These are phyloP conservation scores for Verticillium dahliae DNA, from an alignment of 2,329 filamentous ascomycete species.

Conservation along the genomic window DNA sequence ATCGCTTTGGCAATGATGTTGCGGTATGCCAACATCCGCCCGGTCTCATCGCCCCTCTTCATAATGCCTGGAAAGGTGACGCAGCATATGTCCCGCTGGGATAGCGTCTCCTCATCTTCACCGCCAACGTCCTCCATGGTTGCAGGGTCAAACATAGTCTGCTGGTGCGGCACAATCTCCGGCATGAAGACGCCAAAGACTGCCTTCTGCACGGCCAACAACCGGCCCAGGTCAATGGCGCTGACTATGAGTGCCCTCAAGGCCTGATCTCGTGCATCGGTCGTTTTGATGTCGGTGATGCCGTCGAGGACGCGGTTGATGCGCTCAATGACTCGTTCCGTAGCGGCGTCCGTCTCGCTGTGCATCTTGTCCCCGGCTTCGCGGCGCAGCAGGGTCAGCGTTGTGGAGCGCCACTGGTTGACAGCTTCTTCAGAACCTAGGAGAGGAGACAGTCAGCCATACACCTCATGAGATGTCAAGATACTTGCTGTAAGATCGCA, in stretches of 20 bases:
- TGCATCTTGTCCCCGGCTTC: slow-evolving; percentile 41
- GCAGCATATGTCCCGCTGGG: slow-evolving; percentile 49
- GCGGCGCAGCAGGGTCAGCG: slow-evolving; percentile 51
- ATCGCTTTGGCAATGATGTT: slow-evolving; percentile 62
- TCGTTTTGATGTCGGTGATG: slow-evolving; percentile 33
- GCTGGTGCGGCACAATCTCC: slow-evolving; percentile 43
- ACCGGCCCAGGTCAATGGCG: slow-evolving; percentile 49
- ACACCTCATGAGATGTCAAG: neutral
- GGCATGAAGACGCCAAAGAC: slow-evolving; percentile 52
- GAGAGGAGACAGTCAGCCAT: neutral
- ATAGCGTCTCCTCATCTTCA: slow-evolving; percentile 50
- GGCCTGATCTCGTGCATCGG: slow-evolving; percentile 41
- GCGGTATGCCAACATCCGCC: slow-evolving; percentile 50
- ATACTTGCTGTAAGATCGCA: slow-evolving; percentile 21
- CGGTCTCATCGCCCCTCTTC: slow-evolving; percentile 60
- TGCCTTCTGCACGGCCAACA: slow-evolving; percentile 53
- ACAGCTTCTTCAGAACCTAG: slow-evolving; percentile 43
- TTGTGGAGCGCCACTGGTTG: slow-evolving; percentile 63
- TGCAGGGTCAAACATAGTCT: slow-evolving; percentile 46
- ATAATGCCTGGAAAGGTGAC: slow-evolving; percentile 59
- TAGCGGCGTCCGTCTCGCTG: slow-evolving; percentile 33
- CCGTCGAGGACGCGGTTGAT: slow-evolving; percentile 43
- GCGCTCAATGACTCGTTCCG: slow-evolving; percentile 35
- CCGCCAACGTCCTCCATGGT: slow-evolving; percentile 63
- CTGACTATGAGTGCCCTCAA: slow-evolving; percentile 45